phyloP scores from a whole-genome alignment of 2,329 filamentous ascomycete genomes.

The Parascedosporium putredinis region DNA sequence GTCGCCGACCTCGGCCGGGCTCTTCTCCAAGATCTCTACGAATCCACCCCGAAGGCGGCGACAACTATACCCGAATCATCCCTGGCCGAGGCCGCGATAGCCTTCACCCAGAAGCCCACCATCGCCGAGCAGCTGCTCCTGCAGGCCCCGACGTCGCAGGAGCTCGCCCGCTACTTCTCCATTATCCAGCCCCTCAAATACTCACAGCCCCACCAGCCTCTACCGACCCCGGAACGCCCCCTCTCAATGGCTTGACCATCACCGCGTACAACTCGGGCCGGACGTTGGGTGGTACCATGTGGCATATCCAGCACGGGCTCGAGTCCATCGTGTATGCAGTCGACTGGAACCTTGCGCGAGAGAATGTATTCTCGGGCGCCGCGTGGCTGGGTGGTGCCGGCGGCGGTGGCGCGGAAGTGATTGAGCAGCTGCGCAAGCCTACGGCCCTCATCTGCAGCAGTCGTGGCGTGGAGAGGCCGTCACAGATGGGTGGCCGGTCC shows the following conservation, averaged over 20 bases:
- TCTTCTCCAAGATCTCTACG: constrained; percentile 83
- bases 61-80: constrained; percentile 67
- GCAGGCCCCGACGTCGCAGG: constrained; percentile 67
- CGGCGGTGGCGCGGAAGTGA: constrained; percentile 75
- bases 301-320: constrained; percentile 94
- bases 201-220: constrained; percentile 86
- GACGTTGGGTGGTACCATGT: constrained; percentile 92
- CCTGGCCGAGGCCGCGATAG: constrained; percentile 53
- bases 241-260: constrained; percentile 82
- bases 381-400: constrained; percentile 83
- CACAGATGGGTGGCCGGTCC: constrained; percentile 60
- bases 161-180: constrained; percentile 87
- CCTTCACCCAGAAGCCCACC: constrained; percentile 40
- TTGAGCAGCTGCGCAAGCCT: constrained; percentile 85
- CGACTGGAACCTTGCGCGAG: constrained; percentile 95
- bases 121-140: constrained; percentile 43
- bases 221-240: constrained; percentile 81
- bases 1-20: constrained; percentile 90
- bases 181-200: constrained; percentile 90
- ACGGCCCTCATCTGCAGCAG: constrained; percentile 91
- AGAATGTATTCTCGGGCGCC: constrained; percentile 87
- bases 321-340: constrained; percentile 97
- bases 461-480: constrained; percentile 61
- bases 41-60: constrained; percentile 76
- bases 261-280: constrained; percentile 96